Percentiles rank a stretch among this genome's conserved stretches.
phyloP scores from a whole-genome alignment of 305 asterid genomes.

The Plantago coronopus region DNA sequence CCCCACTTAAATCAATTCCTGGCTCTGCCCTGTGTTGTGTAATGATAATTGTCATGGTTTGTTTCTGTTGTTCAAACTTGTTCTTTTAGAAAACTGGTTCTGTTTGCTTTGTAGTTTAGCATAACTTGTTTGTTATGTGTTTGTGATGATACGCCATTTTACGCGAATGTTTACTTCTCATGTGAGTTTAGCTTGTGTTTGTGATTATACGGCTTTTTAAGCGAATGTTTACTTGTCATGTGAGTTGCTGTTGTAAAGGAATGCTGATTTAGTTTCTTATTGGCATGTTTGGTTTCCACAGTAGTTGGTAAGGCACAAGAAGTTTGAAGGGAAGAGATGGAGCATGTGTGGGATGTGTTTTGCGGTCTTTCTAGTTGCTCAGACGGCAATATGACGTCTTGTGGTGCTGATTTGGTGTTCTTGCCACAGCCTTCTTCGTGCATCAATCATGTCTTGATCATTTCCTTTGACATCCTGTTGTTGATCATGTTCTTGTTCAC shows the following conservation, averaged over 20 bases:
- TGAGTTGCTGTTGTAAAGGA: neutral
- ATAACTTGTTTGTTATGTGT: no score
- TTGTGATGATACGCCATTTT: no score
- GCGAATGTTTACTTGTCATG: neutral
- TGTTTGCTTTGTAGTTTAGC: neutral
- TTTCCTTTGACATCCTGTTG: slow-evolving; percentile 35
- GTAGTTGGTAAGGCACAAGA: neutral
- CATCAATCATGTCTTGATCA: slow-evolving; percentile 29
- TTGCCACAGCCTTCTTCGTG: slow-evolving; percentile 33
- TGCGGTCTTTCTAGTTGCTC: slow-evolving; percentile 32
- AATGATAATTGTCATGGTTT: no score
- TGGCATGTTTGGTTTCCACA: neutral
- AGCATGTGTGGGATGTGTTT: slow-evolving; percentile 35
- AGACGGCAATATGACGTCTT: slow-evolving; percentile 16
- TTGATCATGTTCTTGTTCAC: slow-evolving; percentile 30
- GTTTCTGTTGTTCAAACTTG: neutral
- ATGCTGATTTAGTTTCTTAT: neutral
- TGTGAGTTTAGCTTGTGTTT: neutral
- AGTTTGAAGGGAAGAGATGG: slow-evolving; percentile 27
- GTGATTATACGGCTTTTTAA: neutral
- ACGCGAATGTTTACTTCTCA: neutral
- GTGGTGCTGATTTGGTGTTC: slow-evolving; percentile 24
- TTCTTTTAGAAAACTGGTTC: neutral
- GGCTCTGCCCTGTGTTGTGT: no score
- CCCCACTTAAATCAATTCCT: no score